Base-by-base conservation (phyloP, 2,329 filamentous ascomycete genomes). In the Colletotrichum tabaci region DNA sequence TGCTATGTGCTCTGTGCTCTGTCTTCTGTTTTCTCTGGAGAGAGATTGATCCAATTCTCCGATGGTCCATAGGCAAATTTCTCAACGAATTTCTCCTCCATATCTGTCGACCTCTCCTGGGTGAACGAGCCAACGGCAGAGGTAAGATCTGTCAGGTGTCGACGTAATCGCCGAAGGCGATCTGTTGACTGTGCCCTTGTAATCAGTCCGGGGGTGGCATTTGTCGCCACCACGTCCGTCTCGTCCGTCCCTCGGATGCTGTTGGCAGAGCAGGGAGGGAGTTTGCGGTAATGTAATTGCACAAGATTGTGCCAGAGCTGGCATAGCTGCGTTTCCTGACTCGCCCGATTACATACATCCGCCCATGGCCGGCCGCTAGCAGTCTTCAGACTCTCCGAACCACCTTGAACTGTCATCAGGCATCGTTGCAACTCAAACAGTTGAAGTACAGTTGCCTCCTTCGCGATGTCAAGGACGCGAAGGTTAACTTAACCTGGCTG, bases 91-190 rank as follows among this genome's bases (percentile, higher is more conserved):
- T 5, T 69, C 42, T 53, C 49, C 42, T 53, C 49, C 40, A 35
- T 55, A 16, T 18, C 30, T 38, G 15, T 47, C 44, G 21, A 50
- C 23, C 57, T 44, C 30, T 35, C 7, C 53, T 35, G 21, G 58
- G 52, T 60, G 58, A 55, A 60, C 68, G 68, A 68, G 58, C 69
- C 69, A 68, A 69, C 52, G 30, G 26, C 52, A 57, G 61, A 53
- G 40, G 47, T 26, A 26, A 38, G 40, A 38, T 38, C 60, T 72
- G 69, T 44, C 60, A 62, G 60, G 35, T 35, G 47, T 52, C 65
- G 55, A 40, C 52, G 16, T 68, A 63, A 55, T 40, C 55, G 35
- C 42, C 58, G 46, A 42, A 58, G 57, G 65, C 60, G 65, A 69
- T 60, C 53, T 60, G 55, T 63, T 53, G 56, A 50, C 38, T 42